Evolutionary conservation across 2,329 filamentous ascomycete genomes (phyloP), one percentile per base, ranked within the genome.

Genomic region (Cladophialophora exuberans): DNA sequence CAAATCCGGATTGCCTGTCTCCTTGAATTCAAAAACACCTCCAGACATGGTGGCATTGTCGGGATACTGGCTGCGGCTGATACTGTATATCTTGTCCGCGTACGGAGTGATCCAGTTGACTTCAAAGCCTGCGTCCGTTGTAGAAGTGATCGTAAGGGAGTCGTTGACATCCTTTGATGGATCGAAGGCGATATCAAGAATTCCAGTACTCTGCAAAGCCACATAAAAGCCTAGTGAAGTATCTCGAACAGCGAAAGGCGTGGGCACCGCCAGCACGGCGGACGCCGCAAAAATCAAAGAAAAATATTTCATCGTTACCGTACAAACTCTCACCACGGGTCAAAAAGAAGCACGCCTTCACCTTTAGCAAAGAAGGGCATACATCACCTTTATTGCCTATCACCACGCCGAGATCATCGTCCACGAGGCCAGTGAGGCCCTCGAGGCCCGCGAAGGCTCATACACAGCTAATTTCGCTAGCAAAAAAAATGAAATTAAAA

Each of bases 51-150:
- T 35, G 10, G 15, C 11, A 18, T 20, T 47, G 20, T 30, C 42
- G 13, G 39, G 28, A 28, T 25, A 39, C n/a, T 17, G 13, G 50
- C 35, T 53, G n/a, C 50, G 50, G 18, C 50, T 53, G 41, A 53
- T 47, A 11, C 23, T 33, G 42, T 53, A 53, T 18, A 53, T 46
- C 11, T 46, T 53, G 42, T 53, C 42, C 4, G n/a, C 31, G 42
- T 36, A 39, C 18, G 20, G 3, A 28, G 20, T 38, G n/a, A 53
- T 5, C 50, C 50, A 53, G 22, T 33, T 23, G 20, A 36, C 35
- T 26, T 30, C 13, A n/a, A 10, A 22, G 11, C 50, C 50, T 10
- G 50, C 50, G 3, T 46, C 15, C 17, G 42, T 53, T 17, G 25
- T 20, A 13, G 28, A 26, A 17, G 42, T 26, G 22, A 53, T 39